Percentiles rank a stretch among this genome's conserved stretches.
phyloP scores from a whole-genome alignment of 176 grass and related monocot species.

The Oryza glaberrima region DNA sequence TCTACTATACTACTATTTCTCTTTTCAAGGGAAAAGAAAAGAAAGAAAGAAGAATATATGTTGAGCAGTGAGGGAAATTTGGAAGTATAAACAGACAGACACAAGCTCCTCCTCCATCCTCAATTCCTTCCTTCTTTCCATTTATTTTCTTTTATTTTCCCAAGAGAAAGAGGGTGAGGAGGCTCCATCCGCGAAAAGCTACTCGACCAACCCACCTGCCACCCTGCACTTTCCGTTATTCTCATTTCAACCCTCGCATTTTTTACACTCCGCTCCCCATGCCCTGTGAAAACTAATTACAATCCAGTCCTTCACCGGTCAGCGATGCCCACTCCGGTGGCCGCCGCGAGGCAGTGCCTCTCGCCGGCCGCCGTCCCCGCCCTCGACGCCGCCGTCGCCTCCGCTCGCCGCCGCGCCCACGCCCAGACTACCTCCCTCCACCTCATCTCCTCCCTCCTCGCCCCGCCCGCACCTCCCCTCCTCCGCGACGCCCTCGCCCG shows the following conservation, averaged over 20 bases:
- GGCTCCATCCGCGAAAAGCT: no score
- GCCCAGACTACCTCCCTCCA: conserved; percentile 76
- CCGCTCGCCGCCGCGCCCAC: conserved; percentile 42
- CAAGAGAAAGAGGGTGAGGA: no score
- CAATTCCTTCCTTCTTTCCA: no score
- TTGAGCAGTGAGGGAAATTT: no score
- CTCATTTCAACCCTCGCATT: not conserved
- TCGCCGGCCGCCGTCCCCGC: conserved; percentile 27
- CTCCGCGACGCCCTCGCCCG: conserved; percentile 65
- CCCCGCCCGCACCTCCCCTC: conserved; percentile 34
- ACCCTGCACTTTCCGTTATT: conserved; percentile 8
- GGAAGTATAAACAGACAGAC: no score
- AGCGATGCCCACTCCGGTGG: conserved; percentile 65
- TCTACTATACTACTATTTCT: no score
- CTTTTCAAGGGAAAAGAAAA: no score
- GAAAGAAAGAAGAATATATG: no score
- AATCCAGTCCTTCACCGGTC: not conserved
- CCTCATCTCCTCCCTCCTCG: conserved; percentile 66
- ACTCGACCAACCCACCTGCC: not conserved
- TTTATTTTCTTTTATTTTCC: not conserved
- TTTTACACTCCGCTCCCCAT: conserved; percentile 59
- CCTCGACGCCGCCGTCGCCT: conserved; percentile 22
- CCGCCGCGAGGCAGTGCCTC: conserved; percentile 41
- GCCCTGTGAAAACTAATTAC: conserved; percentile 17
- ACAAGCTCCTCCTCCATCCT: no score